Conservation (phyloP, 106 monocot genomes). For the Dioscorea zingiberensis region DNA sequence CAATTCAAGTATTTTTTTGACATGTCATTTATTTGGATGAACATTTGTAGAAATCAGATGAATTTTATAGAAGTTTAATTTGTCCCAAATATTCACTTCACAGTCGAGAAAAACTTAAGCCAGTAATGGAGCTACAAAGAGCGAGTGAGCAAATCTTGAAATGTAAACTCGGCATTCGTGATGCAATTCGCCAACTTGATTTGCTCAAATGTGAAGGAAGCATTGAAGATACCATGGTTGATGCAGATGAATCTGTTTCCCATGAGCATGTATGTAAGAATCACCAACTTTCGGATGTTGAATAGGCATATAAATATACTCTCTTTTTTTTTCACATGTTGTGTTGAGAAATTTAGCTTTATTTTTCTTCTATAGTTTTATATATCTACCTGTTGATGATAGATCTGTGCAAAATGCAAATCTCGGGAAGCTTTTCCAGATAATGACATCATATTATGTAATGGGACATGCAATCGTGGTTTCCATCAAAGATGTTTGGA, state of each 20-base stretch:
- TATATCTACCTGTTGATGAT: constrained; percentile 6
- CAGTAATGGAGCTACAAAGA: constrained; percentile 81
- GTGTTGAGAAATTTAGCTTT: background rate
- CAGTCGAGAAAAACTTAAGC: constrained; percentile 85
- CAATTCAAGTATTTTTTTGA: too few species aligned
- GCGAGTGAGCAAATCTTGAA: constrained; percentile 69
- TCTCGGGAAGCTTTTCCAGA: constrained; percentile 55
- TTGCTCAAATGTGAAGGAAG: constrained; percentile 52
- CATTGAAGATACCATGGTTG: constrained; percentile 41
- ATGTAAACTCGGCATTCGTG: constrained; percentile 83
- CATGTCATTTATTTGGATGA: too few species aligned
- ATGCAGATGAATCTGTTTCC: constrained; percentile 59
- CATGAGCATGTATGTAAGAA: constrained; percentile 51
- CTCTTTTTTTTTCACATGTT: background rate
- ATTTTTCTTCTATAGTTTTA: constrained; percentile 5
- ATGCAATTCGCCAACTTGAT: constrained; percentile 63
- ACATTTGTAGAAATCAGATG: too few species aligned
- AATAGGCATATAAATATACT: background rate
- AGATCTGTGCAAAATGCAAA: constrained; percentile 86
- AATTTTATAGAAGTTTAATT: too few species aligned
- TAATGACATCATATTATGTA: constrained; percentile 73
- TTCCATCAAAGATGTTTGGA: constrained; percentile 81
- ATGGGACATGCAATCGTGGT: constrained; percentile 62
- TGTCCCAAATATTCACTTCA: background rate
- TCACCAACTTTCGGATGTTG: background rate